Percentiles rank a stretch among this genome's conserved stretches.
Evolutionary conservation across 441 rosid genomes (phyloP).

Genomic region (Euphorbia schlechtendalii): DNA sequence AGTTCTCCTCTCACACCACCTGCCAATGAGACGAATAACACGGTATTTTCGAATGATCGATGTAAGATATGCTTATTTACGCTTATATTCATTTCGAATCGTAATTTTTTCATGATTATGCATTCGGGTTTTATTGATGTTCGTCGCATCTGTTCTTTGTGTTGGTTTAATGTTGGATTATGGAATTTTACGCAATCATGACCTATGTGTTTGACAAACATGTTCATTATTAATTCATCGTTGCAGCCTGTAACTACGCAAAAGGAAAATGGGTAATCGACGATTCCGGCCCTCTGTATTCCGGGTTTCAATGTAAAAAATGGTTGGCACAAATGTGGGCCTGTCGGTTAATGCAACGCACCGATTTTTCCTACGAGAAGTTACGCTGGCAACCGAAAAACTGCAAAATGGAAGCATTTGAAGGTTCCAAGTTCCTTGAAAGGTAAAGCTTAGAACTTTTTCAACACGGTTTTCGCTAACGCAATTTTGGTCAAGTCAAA

Average conservation of each 20-base stretch:
- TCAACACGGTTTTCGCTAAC: slow-evolving; percentile 1
- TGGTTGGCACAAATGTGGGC: slow-evolving; percentile 97
- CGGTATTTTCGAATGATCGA: slow-evolving; percentile 16
- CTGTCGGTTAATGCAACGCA: slow-evolving; percentile 79
- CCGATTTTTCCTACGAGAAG: slow-evolving; percentile 74
- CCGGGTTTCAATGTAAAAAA: slow-evolving; percentile 73
- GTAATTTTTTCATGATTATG: neutral
- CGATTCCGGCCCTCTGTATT: slow-evolving; percentile 56
- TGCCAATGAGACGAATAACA: slow-evolving; percentile 16
- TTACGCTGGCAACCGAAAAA: slow-evolving; percentile 78
- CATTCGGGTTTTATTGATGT: neutral
- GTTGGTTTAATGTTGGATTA: neutral
- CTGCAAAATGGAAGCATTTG: slow-evolving; percentile 79
- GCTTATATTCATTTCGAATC: neutral
- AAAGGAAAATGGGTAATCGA: slow-evolving; percentile 94
- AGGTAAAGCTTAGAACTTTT: slow-evolving; percentile 35
- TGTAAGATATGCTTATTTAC: slow-evolving; percentile 17
- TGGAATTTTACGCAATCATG: neutral
- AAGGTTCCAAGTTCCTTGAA: slow-evolving; percentile 56
- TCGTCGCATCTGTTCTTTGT: neutral
- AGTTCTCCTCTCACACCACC: slow-evolving; percentile 14
- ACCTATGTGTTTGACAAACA: neutral
- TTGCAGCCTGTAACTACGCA: slow-evolving; percentile 64
- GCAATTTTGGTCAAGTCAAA: neutral
- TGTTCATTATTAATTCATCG: neutral